Base-by-base conservation (phyloP, 1,284 basidiomycete species). In the Fistulinella staudtii region DNA sequence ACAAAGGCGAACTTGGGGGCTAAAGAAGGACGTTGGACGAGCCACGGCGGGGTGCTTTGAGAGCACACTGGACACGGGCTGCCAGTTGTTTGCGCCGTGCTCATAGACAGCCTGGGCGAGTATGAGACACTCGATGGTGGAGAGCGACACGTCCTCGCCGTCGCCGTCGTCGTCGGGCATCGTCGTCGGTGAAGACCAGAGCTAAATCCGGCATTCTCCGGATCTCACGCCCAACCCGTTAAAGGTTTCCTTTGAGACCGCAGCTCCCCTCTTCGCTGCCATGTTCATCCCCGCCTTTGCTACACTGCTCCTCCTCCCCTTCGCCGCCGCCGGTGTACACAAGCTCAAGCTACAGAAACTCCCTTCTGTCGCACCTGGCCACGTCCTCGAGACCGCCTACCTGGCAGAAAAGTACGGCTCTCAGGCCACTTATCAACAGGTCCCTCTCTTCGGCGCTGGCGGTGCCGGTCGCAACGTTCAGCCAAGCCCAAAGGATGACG, bases 321-420 rank as follows among this genome's bases (percentile, higher is more conserved):
- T 87, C 57, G 76, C 79, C 53, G 81, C 83, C 23, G 78, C 77
- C 40, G 79, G 78, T 55, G 73, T 91, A 5, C 84, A 89, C 74
- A 91, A 79, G 65, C 79, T 93, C 66, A 92, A 90, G 67, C 81
- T 95, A 39, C 79, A 89, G 69, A 95, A 94, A 71, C 66, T 93
- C 8, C 74, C 85, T 23, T 73, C 77, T 27, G 71, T 76, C 8
- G 59, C 73, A 17, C 73, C 68, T 53, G 83, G 83, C 55, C 84
- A 86, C 36, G 67, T 76, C 40, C 73, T 87, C 46, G 89, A 93
- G 73, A 80, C 79, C 40, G 83, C 85, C 20, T 89, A 86, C 63
- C 82, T 96, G 51, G 82, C 84, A 25, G 79, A 90, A 75, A 96
- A 96, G 76, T 94, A 96, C 75, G 82, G 84, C 44, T 50, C 67